Conservation (phyloP, 371 early-diverging fungal genomes). For the Umbelopsis sp. region DNA sequence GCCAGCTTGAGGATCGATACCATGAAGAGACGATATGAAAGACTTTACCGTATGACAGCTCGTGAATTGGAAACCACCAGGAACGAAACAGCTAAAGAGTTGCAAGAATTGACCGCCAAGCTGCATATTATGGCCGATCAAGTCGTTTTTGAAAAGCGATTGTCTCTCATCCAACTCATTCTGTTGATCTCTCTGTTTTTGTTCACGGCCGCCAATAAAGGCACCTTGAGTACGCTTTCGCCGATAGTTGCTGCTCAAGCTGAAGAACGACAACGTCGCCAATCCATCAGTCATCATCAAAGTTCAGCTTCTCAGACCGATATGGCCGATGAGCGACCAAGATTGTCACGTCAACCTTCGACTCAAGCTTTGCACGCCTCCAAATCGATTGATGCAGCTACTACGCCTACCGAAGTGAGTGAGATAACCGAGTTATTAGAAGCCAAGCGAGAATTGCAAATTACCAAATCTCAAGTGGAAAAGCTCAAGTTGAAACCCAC, state of each 20-base stretch:
- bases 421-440: neutral
- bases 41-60: conserved; percentile 49
- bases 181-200: conserved; percentile 58
- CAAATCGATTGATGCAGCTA: neutral
- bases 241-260: conserved; percentile 52
- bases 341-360: neutral
- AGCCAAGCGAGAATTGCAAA: conserved; percentile 4
- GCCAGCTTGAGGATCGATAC: conserved; percentile 60
- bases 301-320: conserved; percentile 9
- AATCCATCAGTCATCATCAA: conserved; percentile 27
- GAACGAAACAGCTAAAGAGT: conserved; percentile 48
- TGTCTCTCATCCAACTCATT: conserved; percentile 60
- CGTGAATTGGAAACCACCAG: conserved; percentile 45
- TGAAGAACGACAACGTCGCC: conserved; percentile 41
- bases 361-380: neutral
- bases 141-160: conserved; percentile 64
- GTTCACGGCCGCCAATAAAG: conserved; percentile 56
- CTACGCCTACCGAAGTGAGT: neutral
- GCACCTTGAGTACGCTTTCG: conserved; percentile 45
- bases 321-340: conserved; percentile 16
- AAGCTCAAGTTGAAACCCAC: neutral
- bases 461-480: neutral
- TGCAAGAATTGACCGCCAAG: conserved; percentile 50
- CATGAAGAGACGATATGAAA: conserved; percentile 61
- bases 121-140: conserved; percentile 64